Evolutionary conservation across 805 yeast genomes (phyloP).

Genomic region (Starmerella gropengiesseri): DNA sequence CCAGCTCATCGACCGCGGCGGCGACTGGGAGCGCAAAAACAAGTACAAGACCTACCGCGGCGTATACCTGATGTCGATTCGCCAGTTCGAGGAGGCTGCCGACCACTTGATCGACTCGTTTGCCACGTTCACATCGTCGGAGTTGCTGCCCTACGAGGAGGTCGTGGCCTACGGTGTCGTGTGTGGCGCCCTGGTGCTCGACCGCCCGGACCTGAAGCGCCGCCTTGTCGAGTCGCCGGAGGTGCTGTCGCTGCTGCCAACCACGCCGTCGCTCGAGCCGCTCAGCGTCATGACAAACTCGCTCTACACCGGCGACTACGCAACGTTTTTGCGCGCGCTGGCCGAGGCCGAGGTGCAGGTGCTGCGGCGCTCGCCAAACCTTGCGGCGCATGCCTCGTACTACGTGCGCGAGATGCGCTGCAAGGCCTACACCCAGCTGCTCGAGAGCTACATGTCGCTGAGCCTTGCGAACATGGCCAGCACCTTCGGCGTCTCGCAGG

Average conservation of each 20-base stretch:
- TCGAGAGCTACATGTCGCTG: conserved; percentile 87
- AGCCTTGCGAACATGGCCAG: conserved; percentile 88
- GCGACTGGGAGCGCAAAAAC: conserved; percentile 98
- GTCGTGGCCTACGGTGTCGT: conserved; percentile 80
- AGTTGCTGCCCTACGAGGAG: conserved; percentile 76
- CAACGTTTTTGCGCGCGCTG: conserved; percentile 62
- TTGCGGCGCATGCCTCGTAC: conserved; percentile 68
- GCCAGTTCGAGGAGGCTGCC: conserved; percentile 80
- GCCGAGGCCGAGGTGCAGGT: conserved; percentile 67
- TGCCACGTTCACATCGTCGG: conserved; percentile 91
- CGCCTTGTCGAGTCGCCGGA: conserved; percentile 92
- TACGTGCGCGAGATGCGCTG: conserved; percentile 88
- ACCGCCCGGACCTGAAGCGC: conserved; percentile 70
- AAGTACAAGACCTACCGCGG: conserved; percentile 88
- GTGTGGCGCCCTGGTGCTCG: conserved; percentile 75
- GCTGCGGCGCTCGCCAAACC: conserved; percentile 52
- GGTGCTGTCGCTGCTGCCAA: conserved; percentile 60
- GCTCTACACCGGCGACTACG: conserved; percentile 79
- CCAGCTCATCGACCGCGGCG: conserved; percentile 81
- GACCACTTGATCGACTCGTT: conserved; percentile 76
- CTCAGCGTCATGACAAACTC: conserved; percentile 74
- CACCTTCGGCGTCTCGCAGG: conserved; percentile 80
- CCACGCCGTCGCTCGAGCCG: conserved; percentile 63
- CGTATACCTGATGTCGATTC: conserved; percentile 66
- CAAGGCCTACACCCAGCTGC: conserved; percentile 84